Percentiles rank a stretch among this genome's conserved stretches.
Conservation (phyloP, 176 grass and related monocot species). For the Rhipidocladum racemiflorum region DNA sequence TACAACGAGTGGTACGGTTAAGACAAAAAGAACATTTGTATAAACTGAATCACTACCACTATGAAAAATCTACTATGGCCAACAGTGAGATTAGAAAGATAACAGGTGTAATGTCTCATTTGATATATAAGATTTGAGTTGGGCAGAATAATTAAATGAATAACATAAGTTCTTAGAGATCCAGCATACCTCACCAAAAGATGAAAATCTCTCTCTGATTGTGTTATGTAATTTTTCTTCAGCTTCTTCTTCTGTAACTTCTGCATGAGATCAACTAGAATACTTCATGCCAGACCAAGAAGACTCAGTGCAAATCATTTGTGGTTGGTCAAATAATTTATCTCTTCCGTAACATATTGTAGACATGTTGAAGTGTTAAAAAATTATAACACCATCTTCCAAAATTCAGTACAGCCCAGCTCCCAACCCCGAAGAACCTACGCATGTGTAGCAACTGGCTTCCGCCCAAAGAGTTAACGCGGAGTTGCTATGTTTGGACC, state of each 20-base stretch:
- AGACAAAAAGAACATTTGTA: background rate
- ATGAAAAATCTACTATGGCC: background rate
- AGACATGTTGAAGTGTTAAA: background rate
- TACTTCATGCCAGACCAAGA: conserved; percentile 1
- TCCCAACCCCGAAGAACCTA: background rate
- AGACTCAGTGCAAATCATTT: background rate
- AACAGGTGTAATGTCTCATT: background rate
- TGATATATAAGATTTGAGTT: background rate
- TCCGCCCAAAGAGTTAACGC: background rate
- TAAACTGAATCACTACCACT: background rate
- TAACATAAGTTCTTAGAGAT: conserved; percentile 5
- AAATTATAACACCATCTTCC: background rate
- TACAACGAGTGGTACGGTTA: background rate
- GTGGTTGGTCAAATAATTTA: background rate
- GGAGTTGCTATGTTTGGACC: background rate
- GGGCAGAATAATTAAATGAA: conserved; percentile 8
- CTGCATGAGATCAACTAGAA: conserved; percentile 42
- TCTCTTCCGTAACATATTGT: background rate
- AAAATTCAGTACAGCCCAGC: background rate
- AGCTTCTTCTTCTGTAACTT: conserved; percentile 91
- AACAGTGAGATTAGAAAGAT: background rate
- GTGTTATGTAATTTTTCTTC: conserved; percentile 90
- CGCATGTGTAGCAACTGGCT: background rate
- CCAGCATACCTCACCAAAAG: conserved; percentile 71
- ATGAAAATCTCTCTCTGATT: conserved; percentile 92